phyloP scores from a whole-genome alignment of 805 yeast genomes.

The Saccharomycopsis babjevae region DNA sequence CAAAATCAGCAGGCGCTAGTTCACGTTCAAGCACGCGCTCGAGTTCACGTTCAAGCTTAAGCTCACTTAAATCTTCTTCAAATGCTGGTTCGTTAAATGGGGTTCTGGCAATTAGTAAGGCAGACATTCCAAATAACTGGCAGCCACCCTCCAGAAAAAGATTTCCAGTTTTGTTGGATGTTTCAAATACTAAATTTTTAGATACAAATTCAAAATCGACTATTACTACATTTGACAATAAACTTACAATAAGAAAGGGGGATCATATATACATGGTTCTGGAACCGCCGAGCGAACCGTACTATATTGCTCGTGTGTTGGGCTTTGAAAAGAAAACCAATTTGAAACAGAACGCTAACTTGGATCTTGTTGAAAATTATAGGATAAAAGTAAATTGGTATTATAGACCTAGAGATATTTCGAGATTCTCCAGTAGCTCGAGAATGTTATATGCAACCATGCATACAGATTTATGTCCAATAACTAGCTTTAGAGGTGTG shows the following conservation, averaged over 20 bases:
- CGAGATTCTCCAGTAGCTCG: conserved; percentile 56
- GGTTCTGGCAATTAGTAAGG: background rate
- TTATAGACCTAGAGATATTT: conserved; percentile 79
- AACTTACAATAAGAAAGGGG: conserved; percentile 19
- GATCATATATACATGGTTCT: conserved; percentile 76
- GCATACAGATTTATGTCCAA: conserved; percentile 78
- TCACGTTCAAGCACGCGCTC: background rate
- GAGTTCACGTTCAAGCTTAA: background rate
- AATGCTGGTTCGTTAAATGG: background rate
- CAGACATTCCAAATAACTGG: conserved; percentile 17
- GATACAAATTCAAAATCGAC: background rate
- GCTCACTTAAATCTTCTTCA: background rate
- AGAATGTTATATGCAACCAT: conserved; percentile 73
- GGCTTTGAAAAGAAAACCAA: conserved; percentile 48
- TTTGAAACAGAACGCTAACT: conserved; percentile 16
- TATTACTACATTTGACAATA: conserved; percentile 12
- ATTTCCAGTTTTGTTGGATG: conserved; percentile 9
- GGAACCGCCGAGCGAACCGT: conserved; percentile 93
- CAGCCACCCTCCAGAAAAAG: conserved; percentile 7
- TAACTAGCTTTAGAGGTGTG: conserved; percentile 63
- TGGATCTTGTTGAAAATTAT: conserved; percentile 42
- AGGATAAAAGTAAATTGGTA: conserved; percentile 78
- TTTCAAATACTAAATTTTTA: conserved; percentile 2
- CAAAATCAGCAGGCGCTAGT: background rate
- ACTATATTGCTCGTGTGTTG: conserved; percentile 74